These are phyloP conservation scores for Penicillium antarcticum DNA, from an alignment of 495 filamentous ascomycete genomes.

Conservation along the genomic window DNA sequence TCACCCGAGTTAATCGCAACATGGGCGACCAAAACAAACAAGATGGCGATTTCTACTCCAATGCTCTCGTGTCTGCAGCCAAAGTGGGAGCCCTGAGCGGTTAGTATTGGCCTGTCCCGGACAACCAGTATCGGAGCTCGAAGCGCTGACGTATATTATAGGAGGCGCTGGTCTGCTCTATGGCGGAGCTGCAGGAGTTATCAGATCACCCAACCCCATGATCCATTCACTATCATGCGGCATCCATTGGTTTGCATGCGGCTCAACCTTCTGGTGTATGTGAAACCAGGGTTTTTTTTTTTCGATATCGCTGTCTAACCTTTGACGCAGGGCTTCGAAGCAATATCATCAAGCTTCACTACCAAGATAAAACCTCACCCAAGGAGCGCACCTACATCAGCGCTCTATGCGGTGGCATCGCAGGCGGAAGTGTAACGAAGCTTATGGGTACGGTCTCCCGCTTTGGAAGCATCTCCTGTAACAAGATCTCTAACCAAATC, in stretches of 20 bases:
- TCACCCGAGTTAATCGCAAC: constrained; percentile 13
- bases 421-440: constrained; percentile 61
- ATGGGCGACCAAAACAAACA: constrained; percentile 28
- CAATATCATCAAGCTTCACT: constrained; percentile 37
- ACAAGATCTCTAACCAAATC: constrained; percentile 2
- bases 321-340: constrained; percentile 34
- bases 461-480: not conserved
- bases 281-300: constrained; percentile 3
- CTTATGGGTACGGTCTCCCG: constrained; percentile 54
- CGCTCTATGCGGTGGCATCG: constrained; percentile 63
- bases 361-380: constrained; percentile 46
- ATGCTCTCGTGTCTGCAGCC: constrained; percentile 36
- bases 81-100: constrained; percentile 53
- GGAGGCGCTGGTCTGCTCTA: constrained; percentile 67
- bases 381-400: constrained; percentile 60
- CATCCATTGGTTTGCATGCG: constrained; percentile 76
- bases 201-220: constrained; percentile 60
- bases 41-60: constrained; percentile 10
- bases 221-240: constrained; percentile 71
- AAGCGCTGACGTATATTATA: constrained; percentile 25
- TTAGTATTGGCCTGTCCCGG: constrained; percentile 30
- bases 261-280: constrained; percentile 74
- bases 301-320: constrained; percentile 7
- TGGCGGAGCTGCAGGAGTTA: constrained; percentile 65
- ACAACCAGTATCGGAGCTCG: not conserved